phyloP scores from a whole-genome alignment of 345 rosid genomes.

The Citrus glauca region DNA sequence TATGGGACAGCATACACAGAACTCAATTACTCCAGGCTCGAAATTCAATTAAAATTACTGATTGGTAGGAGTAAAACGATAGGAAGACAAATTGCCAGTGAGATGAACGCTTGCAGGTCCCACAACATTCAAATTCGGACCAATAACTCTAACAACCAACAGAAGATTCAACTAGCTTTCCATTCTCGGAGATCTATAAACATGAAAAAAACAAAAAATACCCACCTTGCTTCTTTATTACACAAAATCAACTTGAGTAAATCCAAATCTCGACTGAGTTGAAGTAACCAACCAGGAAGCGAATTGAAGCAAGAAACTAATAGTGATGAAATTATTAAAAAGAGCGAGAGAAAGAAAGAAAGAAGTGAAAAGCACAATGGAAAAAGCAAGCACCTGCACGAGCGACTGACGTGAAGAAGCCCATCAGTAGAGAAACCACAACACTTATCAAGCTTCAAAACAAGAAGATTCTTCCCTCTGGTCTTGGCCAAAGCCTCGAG shows the following conservation, averaged over 20 bases:
- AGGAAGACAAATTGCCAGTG: not conserved
- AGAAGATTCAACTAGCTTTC: not conserved
- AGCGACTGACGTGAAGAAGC: conserved; percentile 54
- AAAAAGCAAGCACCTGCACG: conserved; percentile 54
- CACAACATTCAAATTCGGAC: not conserved
- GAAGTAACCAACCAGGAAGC: not conserved
- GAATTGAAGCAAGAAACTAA: not conserved
- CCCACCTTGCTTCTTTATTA: not conserved
- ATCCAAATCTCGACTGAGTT: not conserved
- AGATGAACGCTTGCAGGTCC: not conserved
- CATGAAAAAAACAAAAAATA: not conserved
- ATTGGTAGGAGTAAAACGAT: not conserved
- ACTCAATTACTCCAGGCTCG: not conserved
- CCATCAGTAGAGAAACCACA: conserved; percentile 90
- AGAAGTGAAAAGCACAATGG: not conserved
- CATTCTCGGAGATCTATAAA: no score
- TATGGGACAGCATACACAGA: not conserved
- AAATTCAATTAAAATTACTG: not conserved
- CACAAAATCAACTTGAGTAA: not conserved
- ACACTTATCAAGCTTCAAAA: conserved; percentile 81
- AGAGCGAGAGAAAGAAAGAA: not conserved
- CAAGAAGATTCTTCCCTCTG: conserved; percentile 42
- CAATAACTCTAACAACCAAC: not conserved
- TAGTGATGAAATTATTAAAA: not conserved
- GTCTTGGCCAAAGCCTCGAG: conserved; percentile 53